Evolutionary conservation across 1,139 yeast species (phyloP).

Genomic region (Saccharomyces hybrid): DNA sequence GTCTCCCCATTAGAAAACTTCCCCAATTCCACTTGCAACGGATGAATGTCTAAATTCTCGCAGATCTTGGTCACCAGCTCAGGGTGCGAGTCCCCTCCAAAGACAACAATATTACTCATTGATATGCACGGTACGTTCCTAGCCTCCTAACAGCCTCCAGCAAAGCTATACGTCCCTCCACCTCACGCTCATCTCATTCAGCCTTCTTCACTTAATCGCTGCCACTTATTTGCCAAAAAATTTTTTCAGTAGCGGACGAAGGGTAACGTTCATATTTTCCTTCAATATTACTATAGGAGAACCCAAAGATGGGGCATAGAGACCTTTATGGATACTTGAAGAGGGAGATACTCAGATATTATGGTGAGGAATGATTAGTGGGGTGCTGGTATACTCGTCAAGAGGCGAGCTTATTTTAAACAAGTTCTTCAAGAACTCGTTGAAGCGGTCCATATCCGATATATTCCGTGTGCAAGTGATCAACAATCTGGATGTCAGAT

Average conservation of each 20-base stretch:
- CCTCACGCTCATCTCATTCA: not conserved
- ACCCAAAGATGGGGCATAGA: not conserved
- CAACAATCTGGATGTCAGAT: constrained; percentile 49
- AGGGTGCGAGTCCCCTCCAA: constrained; percentile 68
- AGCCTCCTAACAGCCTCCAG: not conserved
- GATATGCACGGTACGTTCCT: not conserved
- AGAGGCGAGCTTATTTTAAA: constrained; percentile 85
- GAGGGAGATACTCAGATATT: constrained; percentile 7
- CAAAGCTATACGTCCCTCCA: not conserved
- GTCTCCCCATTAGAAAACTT: constrained; percentile 84
- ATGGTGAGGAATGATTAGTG: constrained; percentile 55
- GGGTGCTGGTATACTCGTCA: constrained; percentile 64
- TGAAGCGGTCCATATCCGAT: constrained; percentile 69
- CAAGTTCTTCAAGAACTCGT: constrained; percentile 61
- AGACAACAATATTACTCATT: constrained; percentile 64
- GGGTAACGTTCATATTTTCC: not conserved
- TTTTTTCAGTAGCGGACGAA: not conserved
- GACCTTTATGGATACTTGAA: not conserved
- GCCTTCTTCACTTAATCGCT: not conserved
- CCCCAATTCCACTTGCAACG: constrained; percentile 48
- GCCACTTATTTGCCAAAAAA: not conserved
- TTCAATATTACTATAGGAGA: not conserved
- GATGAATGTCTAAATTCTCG: constrained; percentile 55
- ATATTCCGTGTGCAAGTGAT: constrained; percentile 88
- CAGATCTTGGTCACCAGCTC: constrained; percentile 53